These are phyloP conservation scores for Blastobotrys attinorum DNA, from an alignment of 805 yeast genomes.

Conservation along the genomic window DNA sequence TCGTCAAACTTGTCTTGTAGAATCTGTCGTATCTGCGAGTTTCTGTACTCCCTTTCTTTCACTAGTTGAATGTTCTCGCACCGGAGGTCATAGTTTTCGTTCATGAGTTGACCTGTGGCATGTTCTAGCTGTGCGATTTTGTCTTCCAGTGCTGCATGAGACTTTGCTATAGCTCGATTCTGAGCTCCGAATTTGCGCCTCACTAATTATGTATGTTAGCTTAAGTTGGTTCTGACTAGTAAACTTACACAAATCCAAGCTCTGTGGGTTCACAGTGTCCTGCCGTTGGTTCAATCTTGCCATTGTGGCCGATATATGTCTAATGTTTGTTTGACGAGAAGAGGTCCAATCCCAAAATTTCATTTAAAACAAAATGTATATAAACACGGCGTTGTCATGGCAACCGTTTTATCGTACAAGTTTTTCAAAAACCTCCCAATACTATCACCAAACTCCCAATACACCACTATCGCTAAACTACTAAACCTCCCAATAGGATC, in stretches of 20 bases:
- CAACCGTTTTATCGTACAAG: too few species aligned
- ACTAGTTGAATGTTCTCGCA: conserved; percentile 15
- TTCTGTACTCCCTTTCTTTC: background rate
- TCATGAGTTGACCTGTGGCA: conserved; percentile 30
- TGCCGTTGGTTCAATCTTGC: background rate
- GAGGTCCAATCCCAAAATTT: too few species aligned
- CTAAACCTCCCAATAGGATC: too few species aligned
- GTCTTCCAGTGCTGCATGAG: conserved; percentile 37
- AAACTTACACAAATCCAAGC: background rate
- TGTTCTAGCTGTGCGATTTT: conserved; percentile 38
- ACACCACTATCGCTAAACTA: too few species aligned
- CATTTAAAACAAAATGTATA: too few species aligned
- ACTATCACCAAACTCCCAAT: too few species aligned
- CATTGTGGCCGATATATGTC: background rate
- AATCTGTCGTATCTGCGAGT: background rate
- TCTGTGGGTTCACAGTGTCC: background rate
- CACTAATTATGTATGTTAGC: conserved; percentile 7
- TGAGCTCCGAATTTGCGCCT: conserved; percentile 27
- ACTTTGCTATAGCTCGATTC: conserved; percentile 42
- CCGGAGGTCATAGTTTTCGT: conserved; percentile 32
- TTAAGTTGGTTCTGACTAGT: background rate
- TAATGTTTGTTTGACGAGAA: conserved; percentile 2
- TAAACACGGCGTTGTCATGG: conserved; percentile 1
- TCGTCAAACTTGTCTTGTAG: background rate
- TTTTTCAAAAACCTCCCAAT: too few species aligned